Evolutionary conservation across 1,284 basidiomycete species (phyloP).

Genomic region (Ceratobasidium sp.): DNA sequence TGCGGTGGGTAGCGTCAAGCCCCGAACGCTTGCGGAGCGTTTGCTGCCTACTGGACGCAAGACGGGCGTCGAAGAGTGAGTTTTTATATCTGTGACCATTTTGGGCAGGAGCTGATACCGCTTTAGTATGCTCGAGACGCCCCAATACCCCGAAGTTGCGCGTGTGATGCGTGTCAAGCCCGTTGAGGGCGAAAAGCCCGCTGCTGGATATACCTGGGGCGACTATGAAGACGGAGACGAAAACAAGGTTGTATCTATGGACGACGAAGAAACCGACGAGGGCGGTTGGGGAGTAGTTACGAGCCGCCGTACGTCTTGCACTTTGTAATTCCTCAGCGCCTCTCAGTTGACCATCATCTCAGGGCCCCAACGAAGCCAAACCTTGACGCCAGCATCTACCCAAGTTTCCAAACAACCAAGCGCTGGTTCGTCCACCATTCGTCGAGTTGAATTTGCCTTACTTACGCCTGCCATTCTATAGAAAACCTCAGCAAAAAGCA

Average conservation of each 20-base stretch:
- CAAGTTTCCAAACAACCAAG: slow-evolving; percentile 37
- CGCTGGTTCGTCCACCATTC: slow-evolving; percentile 48
- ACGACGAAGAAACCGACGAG: slow-evolving; percentile 67
- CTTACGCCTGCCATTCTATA: slow-evolving; percentile 49
- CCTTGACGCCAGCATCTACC: slow-evolving; percentile 41
- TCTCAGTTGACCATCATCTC: slow-evolving; percentile 8
- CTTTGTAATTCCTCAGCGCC: slow-evolving; percentile 56
- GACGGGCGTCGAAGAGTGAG: slow-evolving; percentile 42
- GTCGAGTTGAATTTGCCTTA: slow-evolving; percentile 48
- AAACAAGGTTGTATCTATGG: slow-evolving; percentile 58
- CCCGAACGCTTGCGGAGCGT: slow-evolving; percentile 28
- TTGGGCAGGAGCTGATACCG: slow-evolving; percentile 13
- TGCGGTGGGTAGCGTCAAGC: slow-evolving; percentile 1
- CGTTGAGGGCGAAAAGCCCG: slow-evolving; percentile 65
- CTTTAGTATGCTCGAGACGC: slow-evolving; percentile 68
- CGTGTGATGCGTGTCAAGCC: slow-evolving; percentile 74
- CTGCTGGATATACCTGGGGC: slow-evolving; percentile 73
- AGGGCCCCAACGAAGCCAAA: slow-evolving; percentile 32
- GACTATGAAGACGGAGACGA: slow-evolving; percentile 74
- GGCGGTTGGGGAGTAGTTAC: slow-evolving; percentile 77
- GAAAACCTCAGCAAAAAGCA: slow-evolving; percentile 70
- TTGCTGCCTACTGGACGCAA: slow-evolving; percentile 36
- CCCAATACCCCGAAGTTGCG: slow-evolving; percentile 65
- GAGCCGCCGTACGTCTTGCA: slow-evolving; percentile 59
- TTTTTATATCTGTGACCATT: slow-evolving; percentile 57